Base-by-base conservation (phyloP, 345 rosid species). In the Salix dunnii region DNA sequence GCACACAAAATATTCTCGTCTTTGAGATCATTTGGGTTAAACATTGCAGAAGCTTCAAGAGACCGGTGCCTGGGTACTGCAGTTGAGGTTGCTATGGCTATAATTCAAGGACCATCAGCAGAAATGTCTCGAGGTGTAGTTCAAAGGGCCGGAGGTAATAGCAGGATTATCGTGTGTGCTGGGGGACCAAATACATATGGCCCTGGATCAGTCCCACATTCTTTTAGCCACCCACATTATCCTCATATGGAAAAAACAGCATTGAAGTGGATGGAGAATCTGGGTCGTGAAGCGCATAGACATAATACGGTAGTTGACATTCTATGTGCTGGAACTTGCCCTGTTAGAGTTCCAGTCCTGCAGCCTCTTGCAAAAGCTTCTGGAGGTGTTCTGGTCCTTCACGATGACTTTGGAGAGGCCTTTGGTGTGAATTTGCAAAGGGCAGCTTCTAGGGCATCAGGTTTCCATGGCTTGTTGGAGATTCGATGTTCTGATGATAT, bases 381-480 rank as follows among this genome's bases (percentile, higher is more conserved):
- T 20, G 99, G 99, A 11, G 99, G 99, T 79, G 97, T 91, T 66
- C 76, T 96, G 88, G 86, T 96, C 78, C 99, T 96, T 71, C 97
- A 96, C 70, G 97, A 96, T 80, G 99, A 96, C 85, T 96, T 96
- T 83, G 97, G 99, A 51, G 99, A 96, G 87, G 95, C 98, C 70
- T 96, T 96, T 80, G 97, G 98, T 69, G 92, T 96, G 77, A 95
- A 94, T 76, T 89, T 94, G 90, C 97, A 96, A 84, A 88, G 97
- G 80, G 98, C 99, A 48, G 88, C 97, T 79, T 82, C 87, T 35
- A 87, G 99, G 80, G 94, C 94, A 27, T 92, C 96, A 28, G 96
- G 94, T 70, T 88, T 94, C 60, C 90, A 88, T 77, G 98, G 99
- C 67, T 82, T 90, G 68, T 82, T 96, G 87, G 99, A 96, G 81